Percentiles rank a stretch among this genome's conserved stretches.
Conservation (phyloP, 768 basidiomycete genomes). For the Boletellus sp. region DNA sequence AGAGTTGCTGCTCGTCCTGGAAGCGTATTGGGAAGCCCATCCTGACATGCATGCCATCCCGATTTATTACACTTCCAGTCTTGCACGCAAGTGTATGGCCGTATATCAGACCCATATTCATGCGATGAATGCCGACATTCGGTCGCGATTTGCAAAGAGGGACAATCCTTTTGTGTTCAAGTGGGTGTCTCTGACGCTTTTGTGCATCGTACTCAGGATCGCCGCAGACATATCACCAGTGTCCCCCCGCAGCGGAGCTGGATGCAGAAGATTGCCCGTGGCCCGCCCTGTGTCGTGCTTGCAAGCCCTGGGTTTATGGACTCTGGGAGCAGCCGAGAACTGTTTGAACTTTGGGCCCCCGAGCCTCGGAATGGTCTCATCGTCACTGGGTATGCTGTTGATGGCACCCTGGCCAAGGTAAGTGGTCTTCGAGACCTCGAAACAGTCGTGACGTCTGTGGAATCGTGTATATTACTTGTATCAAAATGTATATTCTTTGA, state of each 20-base stretch:
- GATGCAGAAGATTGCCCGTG: constrained; percentile 86
- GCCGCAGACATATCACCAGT: constrained; percentile 68
- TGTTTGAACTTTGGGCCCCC: constrained; percentile 93
- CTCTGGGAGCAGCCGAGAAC: constrained; percentile 81
- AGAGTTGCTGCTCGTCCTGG: constrained; percentile 86
- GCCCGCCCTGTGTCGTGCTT: constrained; percentile 92
- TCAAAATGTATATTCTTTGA: constrained; percentile 6
- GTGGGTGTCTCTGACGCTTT: constrained; percentile 42
- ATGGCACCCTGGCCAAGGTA: constrained; percentile 95
- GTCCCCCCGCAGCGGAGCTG: constrained; percentile 70
- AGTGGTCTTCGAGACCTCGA: constrained; percentile 40
- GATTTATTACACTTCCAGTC: constrained; percentile 89
- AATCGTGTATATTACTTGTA: constrained; percentile 19
- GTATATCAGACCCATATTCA: constrained; percentile 97
- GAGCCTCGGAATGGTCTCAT: constrained; percentile 93
- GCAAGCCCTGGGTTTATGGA: constrained; percentile 95
- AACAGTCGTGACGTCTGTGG: background rate
- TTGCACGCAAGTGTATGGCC: constrained; percentile 95
- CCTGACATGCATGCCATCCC: constrained; percentile 90
- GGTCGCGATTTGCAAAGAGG: constrained; percentile 83
- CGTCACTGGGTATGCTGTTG: constrained; percentile 94
- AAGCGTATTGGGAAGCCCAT: constrained; percentile 95
- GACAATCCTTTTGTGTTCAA: constrained; percentile 99
- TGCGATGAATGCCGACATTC: constrained; percentile 92
- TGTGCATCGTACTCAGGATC: background rate